These are phyloP conservation scores for Phoma sp. DNA, from an alignment of 2,329 filamentous ascomycete species.

Conservation along the genomic window DNA sequence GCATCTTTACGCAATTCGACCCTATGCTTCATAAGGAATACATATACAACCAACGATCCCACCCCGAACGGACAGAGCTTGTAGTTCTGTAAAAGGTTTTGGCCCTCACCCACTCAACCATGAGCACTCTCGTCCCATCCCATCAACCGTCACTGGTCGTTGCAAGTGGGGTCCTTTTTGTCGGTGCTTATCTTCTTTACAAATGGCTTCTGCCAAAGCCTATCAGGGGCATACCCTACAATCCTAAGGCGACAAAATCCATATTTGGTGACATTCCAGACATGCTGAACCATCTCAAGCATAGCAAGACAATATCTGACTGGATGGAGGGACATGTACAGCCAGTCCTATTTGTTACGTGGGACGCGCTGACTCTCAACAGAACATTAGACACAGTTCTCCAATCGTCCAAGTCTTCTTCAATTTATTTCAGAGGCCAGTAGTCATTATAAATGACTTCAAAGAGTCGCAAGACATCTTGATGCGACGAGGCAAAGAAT, in stretches of 20 bases:
- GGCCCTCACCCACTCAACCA: neutral
- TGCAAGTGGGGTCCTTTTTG: neutral
- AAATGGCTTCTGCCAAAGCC: slow-evolving; percentile 51
- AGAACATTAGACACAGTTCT: slow-evolving; percentile 13
- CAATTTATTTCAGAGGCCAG: slow-evolving; percentile 53
- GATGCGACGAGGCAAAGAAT: slow-evolving; percentile 55
- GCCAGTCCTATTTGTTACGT: neutral
- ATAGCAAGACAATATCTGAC: slow-evolving; percentile 1
- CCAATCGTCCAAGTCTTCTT: slow-evolving; percentile 56
- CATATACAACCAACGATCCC: too few relatives aligned
- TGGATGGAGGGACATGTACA: slow-evolving; percentile 10
- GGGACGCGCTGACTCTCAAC: neutral
- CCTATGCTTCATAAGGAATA: too few relatives aligned
- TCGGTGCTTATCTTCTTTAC: slow-evolving; percentile 20
- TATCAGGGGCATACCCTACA: slow-evolving; percentile 57
- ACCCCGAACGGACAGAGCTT: too few relatives aligned
- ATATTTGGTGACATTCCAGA: slow-evolving; percentile 55
- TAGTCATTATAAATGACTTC: slow-evolving; percentile 55
- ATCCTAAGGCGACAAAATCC: slow-evolving; percentile 43
- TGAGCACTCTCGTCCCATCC: neutral
- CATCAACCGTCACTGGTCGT: neutral
- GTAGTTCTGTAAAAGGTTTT: too few relatives aligned
- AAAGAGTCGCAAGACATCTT: slow-evolving; percentile 52
- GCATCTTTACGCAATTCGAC: too few relatives aligned
- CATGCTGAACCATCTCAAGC: slow-evolving; percentile 43